Conservation (phyloP, 2,329 filamentous ascomycete species). For the Cercospora sp. region DNA sequence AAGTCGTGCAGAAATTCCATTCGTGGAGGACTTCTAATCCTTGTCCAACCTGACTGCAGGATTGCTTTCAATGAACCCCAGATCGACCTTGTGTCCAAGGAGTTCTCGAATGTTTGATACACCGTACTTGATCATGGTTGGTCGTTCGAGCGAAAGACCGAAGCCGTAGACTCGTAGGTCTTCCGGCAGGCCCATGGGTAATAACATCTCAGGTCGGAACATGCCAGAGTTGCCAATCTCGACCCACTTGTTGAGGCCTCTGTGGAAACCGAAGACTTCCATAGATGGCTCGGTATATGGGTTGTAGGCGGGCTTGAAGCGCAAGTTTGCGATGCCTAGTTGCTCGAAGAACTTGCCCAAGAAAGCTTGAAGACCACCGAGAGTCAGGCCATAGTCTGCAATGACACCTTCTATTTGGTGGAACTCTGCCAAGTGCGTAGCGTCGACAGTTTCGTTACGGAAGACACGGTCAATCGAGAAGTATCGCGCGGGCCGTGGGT, state of each 20-base stretch:
- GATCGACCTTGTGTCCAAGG: slow-evolving; percentile 91
- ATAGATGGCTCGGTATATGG: slow-evolving; percentile 94
- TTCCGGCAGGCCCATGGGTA: slow-evolving; percentile 88
- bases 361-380: slow-evolving; percentile 90
- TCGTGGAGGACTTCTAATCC: slow-evolving; percentile 44
- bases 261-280: slow-evolving; percentile 97
- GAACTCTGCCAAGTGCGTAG: slow-evolving; percentile 95
- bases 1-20: neutral
- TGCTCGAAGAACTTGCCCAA: slow-evolving; percentile 95
- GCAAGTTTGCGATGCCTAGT: slow-evolving; percentile 84
- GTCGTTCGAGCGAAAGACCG: slow-evolving; percentile 86
- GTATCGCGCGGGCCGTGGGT: slow-evolving; percentile 86
- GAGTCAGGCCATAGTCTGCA: slow-evolving; percentile 88
- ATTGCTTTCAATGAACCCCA: slow-evolving; percentile 89
- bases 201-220: slow-evolving; percentile 97
- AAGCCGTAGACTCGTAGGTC: slow-evolving; percentile 94
- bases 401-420: slow-evolving; percentile 99
- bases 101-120: slow-evolving; percentile 84
- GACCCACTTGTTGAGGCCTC: slow-evolving; percentile 83
- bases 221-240: slow-evolving; percentile 98
- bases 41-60: slow-evolving; percentile 88
- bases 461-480: slow-evolving; percentile 99
- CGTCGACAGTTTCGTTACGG: slow-evolving; percentile 95
- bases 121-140: slow-evolving; percentile 93
- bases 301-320: slow-evolving; percentile 97